These are phyloP conservation scores for Diversispora epigaea DNA, from an alignment of 192 early-diverging fungal species.

Conservation along the genomic window DNA sequence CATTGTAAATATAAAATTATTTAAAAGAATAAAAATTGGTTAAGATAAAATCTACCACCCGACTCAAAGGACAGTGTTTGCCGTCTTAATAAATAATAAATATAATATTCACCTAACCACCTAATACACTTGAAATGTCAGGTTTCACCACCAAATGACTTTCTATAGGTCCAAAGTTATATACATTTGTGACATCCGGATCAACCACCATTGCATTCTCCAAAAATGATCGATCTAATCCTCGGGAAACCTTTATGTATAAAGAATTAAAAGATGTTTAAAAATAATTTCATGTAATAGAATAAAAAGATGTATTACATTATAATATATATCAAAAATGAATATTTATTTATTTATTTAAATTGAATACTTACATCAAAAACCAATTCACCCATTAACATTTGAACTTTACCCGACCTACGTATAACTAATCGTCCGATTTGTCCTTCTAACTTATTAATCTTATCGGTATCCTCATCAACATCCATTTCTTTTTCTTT, in stretches of 20 bases:
- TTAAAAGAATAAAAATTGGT: too few relatives aligned
- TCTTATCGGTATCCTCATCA: neutral
- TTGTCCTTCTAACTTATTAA: constrained; percentile 8
- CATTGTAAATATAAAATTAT: too few relatives aligned
- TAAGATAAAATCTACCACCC: too few relatives aligned
- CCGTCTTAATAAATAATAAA: too few relatives aligned
- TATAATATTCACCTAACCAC: neutral
- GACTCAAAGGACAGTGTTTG: too few relatives aligned
- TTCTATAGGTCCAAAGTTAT: constrained; percentile 27
- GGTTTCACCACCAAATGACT: constrained; percentile 9
- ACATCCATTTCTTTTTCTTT: neutral
- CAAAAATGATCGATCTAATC: constrained; percentile 4
- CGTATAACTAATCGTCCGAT: constrained; percentile 1
- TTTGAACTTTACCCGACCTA: constrained; percentile 12
- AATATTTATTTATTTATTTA: neutral
- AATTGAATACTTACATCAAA: constrained; percentile 10
- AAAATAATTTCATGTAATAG: neutral
- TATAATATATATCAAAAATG: neutral
- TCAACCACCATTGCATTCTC: constrained; percentile 17
- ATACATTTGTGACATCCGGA: neutral
- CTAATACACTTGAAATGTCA: constrained; percentile 7
- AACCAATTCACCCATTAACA: constrained; percentile 3
- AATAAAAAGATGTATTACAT: neutral
- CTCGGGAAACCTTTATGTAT: neutral
- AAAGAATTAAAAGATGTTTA: neutral